A percentile compares a stretch with the other conserved stretches of the same genome.
phyloP scores from a whole-genome alignment of 768 basidiomycete genomes.

The Russula vinacea region DNA sequence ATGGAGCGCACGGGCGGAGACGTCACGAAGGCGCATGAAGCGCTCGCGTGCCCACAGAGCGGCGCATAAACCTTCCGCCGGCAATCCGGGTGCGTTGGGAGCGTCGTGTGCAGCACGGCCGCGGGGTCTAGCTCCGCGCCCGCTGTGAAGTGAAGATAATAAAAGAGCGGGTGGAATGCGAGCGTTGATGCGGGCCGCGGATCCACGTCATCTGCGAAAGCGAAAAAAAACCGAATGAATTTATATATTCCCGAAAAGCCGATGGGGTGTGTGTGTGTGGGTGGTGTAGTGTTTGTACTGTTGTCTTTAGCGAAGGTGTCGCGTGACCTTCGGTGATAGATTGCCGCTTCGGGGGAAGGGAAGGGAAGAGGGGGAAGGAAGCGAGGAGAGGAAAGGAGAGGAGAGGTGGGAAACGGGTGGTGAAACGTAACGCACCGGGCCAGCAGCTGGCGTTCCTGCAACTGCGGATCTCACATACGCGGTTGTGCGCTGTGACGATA shows the following conservation, averaged over 20 bases:
- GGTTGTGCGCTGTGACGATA: constrained; percentile 24
- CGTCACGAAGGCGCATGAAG: constrained; percentile 26
- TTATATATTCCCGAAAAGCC: not conserved
- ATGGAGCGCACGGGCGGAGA: constrained; percentile 28
- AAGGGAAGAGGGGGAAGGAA: not conserved
- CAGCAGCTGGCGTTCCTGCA: constrained; percentile 28
- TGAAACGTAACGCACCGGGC: constrained; percentile 28
- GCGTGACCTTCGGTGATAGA: not conserved
- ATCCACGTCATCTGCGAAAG: constrained; percentile 11
- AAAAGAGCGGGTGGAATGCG: constrained; percentile 29
- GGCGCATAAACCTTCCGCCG: constrained; percentile 27
- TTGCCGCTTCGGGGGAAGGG: not conserved
- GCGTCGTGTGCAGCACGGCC: constrained; percentile 21
- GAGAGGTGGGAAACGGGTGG: not conserved
- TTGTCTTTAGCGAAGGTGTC: constrained; percentile 9
- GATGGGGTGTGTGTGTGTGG: not conserved
- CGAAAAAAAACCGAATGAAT: not conserved
- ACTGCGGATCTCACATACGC: constrained; percentile 30
- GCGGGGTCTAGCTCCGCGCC: constrained; percentile 24
- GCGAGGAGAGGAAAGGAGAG: no score
- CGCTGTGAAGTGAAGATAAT: constrained; percentile 29
- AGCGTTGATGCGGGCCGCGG: constrained; percentile 19
- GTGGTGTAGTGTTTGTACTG: not conserved
- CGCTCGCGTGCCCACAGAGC: constrained; percentile 25
- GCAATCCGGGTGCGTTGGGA: constrained; percentile 30